Base-by-base conservation (phyloP, 129 eudicot genomes). In the Smallanthus sonchifolius region DNA sequence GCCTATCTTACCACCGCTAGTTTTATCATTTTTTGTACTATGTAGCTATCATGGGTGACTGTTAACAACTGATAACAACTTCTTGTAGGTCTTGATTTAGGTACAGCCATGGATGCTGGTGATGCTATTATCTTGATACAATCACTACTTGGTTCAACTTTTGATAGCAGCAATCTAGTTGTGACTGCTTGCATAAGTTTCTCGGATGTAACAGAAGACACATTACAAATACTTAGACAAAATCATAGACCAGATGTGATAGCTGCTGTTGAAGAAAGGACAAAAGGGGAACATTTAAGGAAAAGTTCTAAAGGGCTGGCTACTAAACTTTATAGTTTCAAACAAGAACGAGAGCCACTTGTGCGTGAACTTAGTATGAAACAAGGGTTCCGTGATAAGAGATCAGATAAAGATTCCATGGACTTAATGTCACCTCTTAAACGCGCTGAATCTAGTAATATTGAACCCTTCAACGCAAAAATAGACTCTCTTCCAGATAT, bases 101-200 rank as follows among this genome's bases (percentile, higher is more conserved):
- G 84, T 72, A 89, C 97, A 39, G 83, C 99, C 11, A 82, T 78
- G 67, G 99, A 95, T 83, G 94, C 99, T 54, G 97, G 94, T 63
- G 99, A 95, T 82, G 94, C 96, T 42, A 84, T 95, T 43, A 91
- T 89, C 1, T 85, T 86, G 77, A 66, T 95, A 52, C 99, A 95
- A 77, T 83, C 97, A 39, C 94, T 95, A 39, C 80, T 85, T 38
- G 92, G 97, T 37, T 95, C 97, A 34, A 95, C 96, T 34, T 95
- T 95, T 75, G 99, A 95, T 73, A 91, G 99, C 86, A 91, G 99
- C 87, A 96, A 91, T 64, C 93, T 95, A 68, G 95, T 95, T 62
- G 84, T 95, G 69, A 95, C 96, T 76, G 99, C 99, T 63, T 95
- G 97, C 87, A 77, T 95, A 90, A 94, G 97, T 79, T 91, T 83